These are phyloP conservation scores for Pholiota microspora DNA, from an alignment of 768 basidiomycete species.

Conservation along the genomic window DNA sequence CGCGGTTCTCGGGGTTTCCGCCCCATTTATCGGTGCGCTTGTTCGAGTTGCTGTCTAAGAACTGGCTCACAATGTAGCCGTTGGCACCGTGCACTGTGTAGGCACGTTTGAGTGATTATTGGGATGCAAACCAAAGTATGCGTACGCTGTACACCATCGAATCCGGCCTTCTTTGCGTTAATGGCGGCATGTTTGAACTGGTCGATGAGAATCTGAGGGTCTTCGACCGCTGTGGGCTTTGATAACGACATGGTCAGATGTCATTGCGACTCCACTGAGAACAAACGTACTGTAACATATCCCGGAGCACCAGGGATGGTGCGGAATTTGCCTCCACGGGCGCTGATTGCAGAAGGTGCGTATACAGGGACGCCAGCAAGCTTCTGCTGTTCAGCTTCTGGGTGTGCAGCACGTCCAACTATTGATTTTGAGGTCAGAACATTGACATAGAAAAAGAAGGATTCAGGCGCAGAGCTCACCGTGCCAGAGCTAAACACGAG, in stretches of 20 bases:
- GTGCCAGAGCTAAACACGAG: neutral
- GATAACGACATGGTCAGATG: neutral
- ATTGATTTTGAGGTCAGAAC: neutral
- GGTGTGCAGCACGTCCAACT: slow-evolving; percentile 36
- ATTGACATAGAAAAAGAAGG: neutral
- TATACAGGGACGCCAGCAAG: slow-evolving; percentile 30
- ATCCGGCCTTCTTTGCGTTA: slow-evolving; percentile 52
- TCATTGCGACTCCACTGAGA: neutral
- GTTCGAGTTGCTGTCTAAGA: slow-evolving; percentile 47
- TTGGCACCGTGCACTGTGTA: slow-evolving; percentile 39
- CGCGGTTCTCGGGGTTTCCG: slow-evolving; percentile 56
- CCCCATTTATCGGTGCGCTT: slow-evolving; percentile 57
- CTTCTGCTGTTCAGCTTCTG: slow-evolving; percentile 36
- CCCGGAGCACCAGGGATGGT: slow-evolving; percentile 35
- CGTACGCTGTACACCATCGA: slow-evolving; percentile 47
- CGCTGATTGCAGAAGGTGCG: slow-evolving; percentile 42
- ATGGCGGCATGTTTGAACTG: slow-evolving; percentile 42
- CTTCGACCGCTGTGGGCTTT: slow-evolving; percentile 40
- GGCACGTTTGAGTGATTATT: too few relatives aligned
- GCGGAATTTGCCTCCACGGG: slow-evolving; percentile 40
- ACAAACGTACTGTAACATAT: slow-evolving; percentile 34
- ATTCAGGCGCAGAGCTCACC: neutral
- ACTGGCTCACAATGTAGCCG: slow-evolving; percentile 47
- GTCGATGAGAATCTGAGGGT: slow-evolving; percentile 37
- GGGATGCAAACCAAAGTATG: neutral